Conservation (phyloP, 352 stramenopile species). For the Phytophthora ohioensis region DNA sequence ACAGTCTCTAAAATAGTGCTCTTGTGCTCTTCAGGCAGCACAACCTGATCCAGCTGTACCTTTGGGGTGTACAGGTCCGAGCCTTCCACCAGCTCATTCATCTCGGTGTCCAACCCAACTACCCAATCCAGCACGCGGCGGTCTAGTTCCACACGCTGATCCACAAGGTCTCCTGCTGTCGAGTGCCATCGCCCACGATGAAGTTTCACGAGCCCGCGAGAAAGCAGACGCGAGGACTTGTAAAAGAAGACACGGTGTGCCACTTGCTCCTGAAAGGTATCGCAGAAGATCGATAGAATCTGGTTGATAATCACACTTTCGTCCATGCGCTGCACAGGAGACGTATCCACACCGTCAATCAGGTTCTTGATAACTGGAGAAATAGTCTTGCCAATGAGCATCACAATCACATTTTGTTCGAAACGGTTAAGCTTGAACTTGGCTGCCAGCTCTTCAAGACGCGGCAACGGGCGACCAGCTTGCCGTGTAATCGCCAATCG, state of each 20-base stretch:
- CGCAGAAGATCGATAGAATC: slow-evolving; percentile 89
- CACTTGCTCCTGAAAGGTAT: slow-evolving; percentile 91
- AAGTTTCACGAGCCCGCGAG: slow-evolving; percentile 82
- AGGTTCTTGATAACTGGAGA: slow-evolving; percentile 91
- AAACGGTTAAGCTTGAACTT: slow-evolving; percentile 90
- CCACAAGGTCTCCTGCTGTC: slow-evolving; percentile 84
- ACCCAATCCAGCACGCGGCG: slow-evolving; percentile 89
- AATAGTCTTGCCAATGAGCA: slow-evolving; percentile 92
- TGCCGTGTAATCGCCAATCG: slow-evolving; percentile 72
- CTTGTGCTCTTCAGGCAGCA: slow-evolving; percentile 89
- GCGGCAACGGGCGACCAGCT: slow-evolving; percentile 66
- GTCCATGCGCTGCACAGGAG: slow-evolving; percentile 88
- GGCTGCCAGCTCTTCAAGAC: slow-evolving; percentile 74
- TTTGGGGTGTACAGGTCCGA: slow-evolving; percentile 89
- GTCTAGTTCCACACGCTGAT: slow-evolving; percentile 88
- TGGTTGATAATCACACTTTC: slow-evolving; percentile 92
- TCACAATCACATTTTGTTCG: slow-evolving; percentile 91
- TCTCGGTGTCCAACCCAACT: slow-evolving; percentile 88
- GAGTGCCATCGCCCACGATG: slow-evolving; percentile 86
- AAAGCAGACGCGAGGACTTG: slow-evolving; percentile 85
- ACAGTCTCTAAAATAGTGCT: slow-evolving; percentile 81
- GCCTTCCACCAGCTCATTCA: slow-evolving; percentile 91
- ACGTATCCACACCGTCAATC: slow-evolving; percentile 86
- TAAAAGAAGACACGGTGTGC: slow-evolving; percentile 90
- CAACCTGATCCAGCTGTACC: slow-evolving; percentile 84